Evolutionary conservation across 2,329 filamentous ascomycete genomes (phyloP), one percentile per base, ranked within the genome.

Genomic region (Teratosphaeriaceae sp.): DNA sequence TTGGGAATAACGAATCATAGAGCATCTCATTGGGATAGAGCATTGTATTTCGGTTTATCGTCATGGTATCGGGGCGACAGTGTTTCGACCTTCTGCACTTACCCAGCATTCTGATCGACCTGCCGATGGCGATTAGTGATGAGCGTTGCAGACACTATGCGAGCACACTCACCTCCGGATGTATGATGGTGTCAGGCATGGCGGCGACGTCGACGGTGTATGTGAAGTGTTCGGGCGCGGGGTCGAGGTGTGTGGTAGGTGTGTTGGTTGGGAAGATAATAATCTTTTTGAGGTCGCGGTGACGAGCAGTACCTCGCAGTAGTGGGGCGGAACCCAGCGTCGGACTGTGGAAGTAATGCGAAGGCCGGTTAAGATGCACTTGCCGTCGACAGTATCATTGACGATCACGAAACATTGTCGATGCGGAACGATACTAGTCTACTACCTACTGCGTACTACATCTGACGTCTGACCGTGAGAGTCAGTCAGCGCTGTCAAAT

Each of bases 101-200:
- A 73, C 70, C 68, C 68, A 53, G 70, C 68, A 56, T 62, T 69
- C 57, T 57, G 51, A 54, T 69, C 68, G 43, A 65, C 66, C 45
- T 72, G 67, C 40, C 65, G 66, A 9, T 11, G 15, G 6, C 16
- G 9, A 5, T 43, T 44, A 27, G 29, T 33, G 18, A 29, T 20
- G 15, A 29, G 26, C 23, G 15, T 34, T 15, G 40, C 19, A 19
- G 7, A 16, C 18, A n/a, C 11, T 29, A 20, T 29, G 27, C 23
- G 12, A 29, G 29, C 16, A 16, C 29, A n/a, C 11, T 31, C 16
- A 31, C 29, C 5, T 38, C 35, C 5, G 35, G 30, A 33, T 66
- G 63, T 52, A 73, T 70, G 47, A 72, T 60, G 22, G 69, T 72
- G 60, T 71, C 65, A 50, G 70, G 65, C 69, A 73, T 73, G 45